Evolutionary conservation across 2,329 filamentous ascomycete species (phyloP), one percentile per base, ranked within the genome.

Genomic region (Didymella exigua): DNA sequence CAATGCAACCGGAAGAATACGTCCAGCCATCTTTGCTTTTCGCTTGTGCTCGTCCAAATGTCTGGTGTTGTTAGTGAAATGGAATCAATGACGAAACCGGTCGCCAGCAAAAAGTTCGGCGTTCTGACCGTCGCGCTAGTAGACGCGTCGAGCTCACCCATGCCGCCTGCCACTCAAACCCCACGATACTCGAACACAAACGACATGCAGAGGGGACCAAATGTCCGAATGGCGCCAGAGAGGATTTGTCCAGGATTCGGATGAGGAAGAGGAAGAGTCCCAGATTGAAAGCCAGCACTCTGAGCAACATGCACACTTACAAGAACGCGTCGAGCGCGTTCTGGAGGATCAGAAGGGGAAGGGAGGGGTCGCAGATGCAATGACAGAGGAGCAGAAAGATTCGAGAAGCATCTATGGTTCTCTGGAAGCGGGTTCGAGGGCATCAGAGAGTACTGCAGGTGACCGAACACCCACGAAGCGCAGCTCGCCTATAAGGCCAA

Each of bases 211-310:
- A 63, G 58, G 40, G 49, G 65, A 56, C 64, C 71, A 68, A 76
- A 82, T 81, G 79, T 79, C 74, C 70, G 71, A 72, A 73, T 82
- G 79, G 79, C 75, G 78, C 63, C 71, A 76, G 63, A 75, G 71
- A 70, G 79, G 79, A 62, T 80, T 76, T 71, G 79, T 81, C 60
- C 75, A 73, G 70, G 79, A 81, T 68, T 81, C 79, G 56, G 79
- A 82, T 73, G 79, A 80, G 52, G 79, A 81, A 45, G 78, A 79
- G 41, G 70, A 73, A 16, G 66, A 69, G 31, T 59, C 54, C 13
- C 65, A 72, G 44, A 26, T 72, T 29, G 71, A 73, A 38, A 70
- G 49, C 26, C 64, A 67, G 49, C n/a, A 27, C 23, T 58, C 56
- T 4, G 58, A 44, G 38, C 61, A 59, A 14, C 50, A 59, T 43